Conservation (phyloP, 306 rosid genomes). For the Notholithocarpus densiflorus region DNA sequence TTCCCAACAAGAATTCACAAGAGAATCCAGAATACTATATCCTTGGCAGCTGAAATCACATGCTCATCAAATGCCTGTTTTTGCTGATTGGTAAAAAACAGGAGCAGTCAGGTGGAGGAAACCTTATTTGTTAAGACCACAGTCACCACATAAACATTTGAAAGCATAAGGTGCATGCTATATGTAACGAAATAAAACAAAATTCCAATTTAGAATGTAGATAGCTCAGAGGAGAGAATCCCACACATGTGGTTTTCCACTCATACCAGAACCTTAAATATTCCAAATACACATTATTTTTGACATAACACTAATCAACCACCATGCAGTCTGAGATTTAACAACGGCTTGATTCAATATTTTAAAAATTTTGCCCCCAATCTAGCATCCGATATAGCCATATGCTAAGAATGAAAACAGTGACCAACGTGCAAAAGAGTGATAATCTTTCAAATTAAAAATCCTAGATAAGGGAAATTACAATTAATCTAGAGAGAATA, state of each 20-base stretch:
- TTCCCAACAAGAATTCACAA: background rate
- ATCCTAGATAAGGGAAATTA: background rate
- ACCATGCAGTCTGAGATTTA: background rate
- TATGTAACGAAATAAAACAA: background rate
- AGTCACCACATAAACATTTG: background rate
- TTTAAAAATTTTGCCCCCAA: background rate
- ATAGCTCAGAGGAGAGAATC: background rate
- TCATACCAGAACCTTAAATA: background rate
- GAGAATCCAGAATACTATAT: background rate
- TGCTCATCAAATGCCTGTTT: background rate
- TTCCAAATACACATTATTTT: background rate
- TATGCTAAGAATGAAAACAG: background rate
- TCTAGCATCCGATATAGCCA: background rate
- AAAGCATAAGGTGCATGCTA: background rate
- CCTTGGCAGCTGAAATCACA: background rate
- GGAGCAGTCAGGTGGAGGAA: background rate
- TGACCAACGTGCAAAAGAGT: background rate
- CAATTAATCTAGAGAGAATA: no score
- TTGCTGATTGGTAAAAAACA: background rate
- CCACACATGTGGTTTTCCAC: background rate
- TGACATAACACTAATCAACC: background rate
- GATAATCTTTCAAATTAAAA: background rate
- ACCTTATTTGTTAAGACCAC: background rate
- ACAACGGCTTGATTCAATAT: background rate
- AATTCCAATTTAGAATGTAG: background rate